Base-by-base conservation (phyloP, 2,329 filamentous ascomycete genomes). In the Alternaria gaisen region DNA sequence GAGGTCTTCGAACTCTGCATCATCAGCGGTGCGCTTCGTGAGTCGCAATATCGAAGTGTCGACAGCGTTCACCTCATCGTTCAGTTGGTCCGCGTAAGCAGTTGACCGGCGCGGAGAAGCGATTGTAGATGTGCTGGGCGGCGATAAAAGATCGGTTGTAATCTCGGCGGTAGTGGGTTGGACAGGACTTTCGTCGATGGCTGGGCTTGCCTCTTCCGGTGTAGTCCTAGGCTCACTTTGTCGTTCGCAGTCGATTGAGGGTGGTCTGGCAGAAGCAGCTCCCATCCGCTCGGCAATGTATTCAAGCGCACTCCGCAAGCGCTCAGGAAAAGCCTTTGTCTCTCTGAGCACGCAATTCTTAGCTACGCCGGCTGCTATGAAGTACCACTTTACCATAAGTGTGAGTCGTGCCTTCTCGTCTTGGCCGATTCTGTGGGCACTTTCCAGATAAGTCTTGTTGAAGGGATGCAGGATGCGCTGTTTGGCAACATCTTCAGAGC, bases 301-400 rank as follows among this genome's bases (percentile, higher is more conserved):
- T 47, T 38, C 43, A 16, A 62, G 55, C 24, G 38, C 51, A 12
- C 8, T 20, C 18, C 34, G 48, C 22, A 62, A 55, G 10, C 43
- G 42, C 41, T 55, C 30, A 18, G 51, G 55, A 58, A 46, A 62
- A 20, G 42, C 44, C 38, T 47, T 58, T 10, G 44, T 52, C 32
- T 62, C 60, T 34, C 30, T 52, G n/a, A 58, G 43, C 16, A 62
- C 36, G 24, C 40, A 36, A 42, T 56, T 24, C 32, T 56, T 63
- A 9, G 56, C 56, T 44, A 63, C 52, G 4, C 53, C 56, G 14
- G 59, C 55, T 36, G 59, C 63, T 38, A 65, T 42, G 36, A 65
- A 65, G 43, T 65, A 65, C 40, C 53, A 65, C 53, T 60, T 63
- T 10, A 65, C 52, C 36, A 63, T 48, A 4, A 60, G 34, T 16